Evolutionary conservation across 2,329 filamentous ascomycete genomes (phyloP), one percentile per base, ranked within the genome.

Genomic region (Fusarium nodosum): DNA sequence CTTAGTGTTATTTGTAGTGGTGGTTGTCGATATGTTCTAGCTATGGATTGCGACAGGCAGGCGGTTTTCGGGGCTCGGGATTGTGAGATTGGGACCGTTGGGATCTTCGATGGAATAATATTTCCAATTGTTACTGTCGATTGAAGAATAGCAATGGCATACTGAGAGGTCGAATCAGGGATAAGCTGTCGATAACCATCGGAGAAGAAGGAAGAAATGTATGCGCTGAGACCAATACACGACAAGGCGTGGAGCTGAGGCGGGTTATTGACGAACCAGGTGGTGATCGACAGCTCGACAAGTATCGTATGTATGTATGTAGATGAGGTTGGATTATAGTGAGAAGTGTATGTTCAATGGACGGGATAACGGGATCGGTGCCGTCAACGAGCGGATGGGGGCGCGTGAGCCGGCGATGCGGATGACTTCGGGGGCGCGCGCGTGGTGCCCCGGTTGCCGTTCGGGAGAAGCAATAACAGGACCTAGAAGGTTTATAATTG

Each of bases 371-470:
- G 62, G 60, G 46, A 55, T 53, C 44, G 52, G 58, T 64, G 63
- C 61, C 64, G 64, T 72, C 51, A 55, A 64, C 46, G 59, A 70
- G 61, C 51, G 59, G 61, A 62, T 73, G 56, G 60, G 68, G 68
- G 72, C 73, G 73, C 73, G 73, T 75, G 73, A 66, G 60, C 73
- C 73, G 72, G 72, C 68, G 73, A 73, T 75, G 72, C 73, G 73
- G 73, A 75, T 75, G 73, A 75, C 73, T 74, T 75, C 73, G 73
- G 73, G 51, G 72, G 72, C 50, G 71, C 71, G 72, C 65, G 73
- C 56, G 53, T 69, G 73, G 68, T 69, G 48, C 66, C 66, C 68
- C 64, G 60, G 50, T 68, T 68, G 60, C 64, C 68, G 60, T 57
- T 69, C 67, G 54, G 54, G 58, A 58, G 51, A 68, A 55, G 45